Percentiles rank a stretch among this genome's conserved stretches.
phyloP scores from a whole-genome alignment of 73 alveolate genomes.

The Symbiodinium pilosum region DNA sequence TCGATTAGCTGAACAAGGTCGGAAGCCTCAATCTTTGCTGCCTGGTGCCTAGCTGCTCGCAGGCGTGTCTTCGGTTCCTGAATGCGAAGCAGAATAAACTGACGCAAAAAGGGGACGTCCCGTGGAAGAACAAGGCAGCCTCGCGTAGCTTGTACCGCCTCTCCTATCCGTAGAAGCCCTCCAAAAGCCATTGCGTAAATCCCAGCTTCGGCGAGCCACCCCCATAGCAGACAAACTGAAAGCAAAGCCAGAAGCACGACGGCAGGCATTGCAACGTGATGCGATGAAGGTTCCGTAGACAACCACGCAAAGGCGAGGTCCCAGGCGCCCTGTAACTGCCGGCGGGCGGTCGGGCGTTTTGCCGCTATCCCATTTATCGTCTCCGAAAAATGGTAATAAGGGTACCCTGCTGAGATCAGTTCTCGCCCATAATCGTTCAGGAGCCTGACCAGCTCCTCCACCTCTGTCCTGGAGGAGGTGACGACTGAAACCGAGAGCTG shows the following conservation, averaged over 20 bases:
- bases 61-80: not conserved
- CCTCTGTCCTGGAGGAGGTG: too few relatives aligned
- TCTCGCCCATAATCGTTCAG: not conserved
- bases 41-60: not conserved
- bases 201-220: constrained; percentile 16
- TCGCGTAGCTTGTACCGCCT: not conserved
- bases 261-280: not conserved
- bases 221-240: not conserved
- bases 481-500: too few relatives aligned
- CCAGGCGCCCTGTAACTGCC: not conserved
- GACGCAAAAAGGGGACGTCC: not conserved
- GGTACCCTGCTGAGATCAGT: not conserved
- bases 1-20: not conserved
- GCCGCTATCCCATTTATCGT: not conserved
- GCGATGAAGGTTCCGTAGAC: not conserved
- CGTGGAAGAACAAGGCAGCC: not conserved
- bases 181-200: not conserved
- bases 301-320: constrained; percentile 29
- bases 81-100: not conserved
- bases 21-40: not conserved
- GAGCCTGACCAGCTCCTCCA: not conserved
- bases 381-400: not conserved
- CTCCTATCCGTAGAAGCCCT: not conserved
- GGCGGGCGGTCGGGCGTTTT: not conserved
- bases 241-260: not conserved